phyloP scores from a whole-genome alignment of 108 stramenopile species.

The Cyclostephanos tholiformis region DNA sequence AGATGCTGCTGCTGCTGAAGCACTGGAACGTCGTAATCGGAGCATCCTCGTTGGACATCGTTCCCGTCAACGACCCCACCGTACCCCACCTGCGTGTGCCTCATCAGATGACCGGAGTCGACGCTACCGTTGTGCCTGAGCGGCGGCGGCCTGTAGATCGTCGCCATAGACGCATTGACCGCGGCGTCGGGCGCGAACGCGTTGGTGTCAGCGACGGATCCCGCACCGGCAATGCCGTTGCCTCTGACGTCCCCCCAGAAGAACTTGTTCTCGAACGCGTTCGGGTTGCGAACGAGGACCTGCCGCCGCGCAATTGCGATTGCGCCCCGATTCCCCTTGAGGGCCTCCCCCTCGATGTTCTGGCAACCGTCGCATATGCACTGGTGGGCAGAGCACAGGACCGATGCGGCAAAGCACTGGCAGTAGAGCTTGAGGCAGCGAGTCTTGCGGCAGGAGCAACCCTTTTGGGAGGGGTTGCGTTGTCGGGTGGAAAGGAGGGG shows the following conservation, averaged over 20 bases:
- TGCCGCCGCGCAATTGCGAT: conserved; percentile 56
- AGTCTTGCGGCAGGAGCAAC: conserved; percentile 50
- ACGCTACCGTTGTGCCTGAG: conserved; percentile 4
- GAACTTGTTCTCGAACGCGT: conserved; percentile 79
- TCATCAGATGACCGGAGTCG: background rate
- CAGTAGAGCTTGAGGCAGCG: conserved; percentile 90
- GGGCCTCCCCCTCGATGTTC: conserved; percentile 59
- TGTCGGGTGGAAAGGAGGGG: background rate
- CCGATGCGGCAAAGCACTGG: conserved; percentile 80
- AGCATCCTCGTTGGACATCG: background rate
- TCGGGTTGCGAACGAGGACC: conserved; percentile 74
- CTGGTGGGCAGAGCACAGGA: conserved; percentile 57
- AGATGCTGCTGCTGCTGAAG: background rate
- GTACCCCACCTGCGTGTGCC: conserved; percentile 9
- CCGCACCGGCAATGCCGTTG: background rate
- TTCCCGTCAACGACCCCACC: background rate
- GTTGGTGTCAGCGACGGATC: background rate
- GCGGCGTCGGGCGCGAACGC: background rate
- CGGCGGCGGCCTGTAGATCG: conserved; percentile 4
- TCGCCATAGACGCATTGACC: background rate
- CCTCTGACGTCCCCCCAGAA: conserved; percentile 11
- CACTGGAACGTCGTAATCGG: background rate
- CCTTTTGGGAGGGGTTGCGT: conserved; percentile 22
- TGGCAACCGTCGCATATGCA: conserved; percentile 76
- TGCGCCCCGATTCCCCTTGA: conserved; percentile 28